These are phyloP conservation scores for Penicillium argentinense DNA, from an alignment of 495 filamentous ascomycete species.

Conservation along the genomic window DNA sequence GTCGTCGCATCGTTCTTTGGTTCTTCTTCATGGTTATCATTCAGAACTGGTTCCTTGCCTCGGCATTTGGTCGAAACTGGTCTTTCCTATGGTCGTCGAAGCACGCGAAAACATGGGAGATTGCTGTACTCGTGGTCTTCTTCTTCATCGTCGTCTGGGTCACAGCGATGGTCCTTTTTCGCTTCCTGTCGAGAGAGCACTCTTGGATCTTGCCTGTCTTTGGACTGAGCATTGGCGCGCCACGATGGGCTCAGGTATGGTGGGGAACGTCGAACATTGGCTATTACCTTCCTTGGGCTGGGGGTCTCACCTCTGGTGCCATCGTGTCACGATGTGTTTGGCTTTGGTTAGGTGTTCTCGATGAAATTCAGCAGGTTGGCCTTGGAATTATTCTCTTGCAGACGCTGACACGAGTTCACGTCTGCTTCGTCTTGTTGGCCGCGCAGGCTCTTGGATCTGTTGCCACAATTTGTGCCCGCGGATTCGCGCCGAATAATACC, in stretches of 20 bases:
- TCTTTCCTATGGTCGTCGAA: slow-evolving; percentile 56
- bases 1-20: slow-evolving; percentile 58
- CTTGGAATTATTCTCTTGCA: slow-evolving; percentile 65
- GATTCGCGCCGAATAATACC: slow-evolving; percentile 55
- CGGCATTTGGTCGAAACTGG: slow-evolving; percentile 64
- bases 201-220: slow-evolving; percentile 67
- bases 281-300: slow-evolving; percentile 59
- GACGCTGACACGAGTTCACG: slow-evolving; percentile 61
- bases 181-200: slow-evolving; percentile 51
- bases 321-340: slow-evolving; percentile 56
- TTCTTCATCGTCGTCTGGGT: slow-evolving; percentile 64
- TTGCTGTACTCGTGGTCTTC: slow-evolving; percentile 51
- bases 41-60: slow-evolving; percentile 66
- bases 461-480: slow-evolving; percentile 58
- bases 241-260: slow-evolving; percentile 65
- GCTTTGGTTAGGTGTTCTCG: slow-evolving; percentile 66
- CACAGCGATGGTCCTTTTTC: slow-evolving; percentile 46
- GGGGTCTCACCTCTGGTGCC: slow-evolving; percentile 46
- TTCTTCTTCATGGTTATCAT: slow-evolving; percentile 58
- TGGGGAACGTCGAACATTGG: slow-evolving; percentile 61
- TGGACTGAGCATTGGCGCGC: slow-evolving; percentile 61
- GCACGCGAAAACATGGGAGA: slow-evolving; percentile 52
- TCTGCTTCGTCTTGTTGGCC: slow-evolving; percentile 53
- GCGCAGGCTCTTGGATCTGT: slow-evolving; percentile 57
- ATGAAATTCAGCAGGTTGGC: slow-evolving; percentile 61